phyloP scores from a whole-genome alignment of 2,329 filamentous ascomycete species.

The Colletotrichum sidae region DNA sequence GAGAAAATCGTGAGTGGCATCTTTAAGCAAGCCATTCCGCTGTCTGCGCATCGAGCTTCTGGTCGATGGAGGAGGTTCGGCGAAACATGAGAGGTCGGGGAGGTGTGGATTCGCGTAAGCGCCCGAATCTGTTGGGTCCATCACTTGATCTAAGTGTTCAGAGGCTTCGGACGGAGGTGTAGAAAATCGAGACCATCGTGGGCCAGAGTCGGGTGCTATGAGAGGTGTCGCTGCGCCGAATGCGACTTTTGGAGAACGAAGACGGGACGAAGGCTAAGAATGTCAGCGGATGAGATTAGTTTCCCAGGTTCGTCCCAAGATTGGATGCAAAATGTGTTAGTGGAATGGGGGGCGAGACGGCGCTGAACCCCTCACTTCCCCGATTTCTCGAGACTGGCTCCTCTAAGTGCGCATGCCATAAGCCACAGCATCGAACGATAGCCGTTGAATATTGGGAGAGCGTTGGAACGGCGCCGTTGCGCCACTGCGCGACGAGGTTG shows the following conservation, averaged over 20 bases:
- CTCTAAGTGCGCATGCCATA: background rate
- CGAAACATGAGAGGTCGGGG: conserved; percentile 39
- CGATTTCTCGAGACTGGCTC: conserved; percentile 17
- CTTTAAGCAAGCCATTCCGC: conserved; percentile 54
- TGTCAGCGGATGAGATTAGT: conserved; percentile 34
- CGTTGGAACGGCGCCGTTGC: conserved; percentile 25
- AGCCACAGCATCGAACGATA: background rate
- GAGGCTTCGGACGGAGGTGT: conserved; percentile 41
- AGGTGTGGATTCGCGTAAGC: conserved; percentile 45
- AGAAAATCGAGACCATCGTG: conserved; percentile 50
- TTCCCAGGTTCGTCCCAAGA: conserved; percentile 26
- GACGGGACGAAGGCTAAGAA: conserved; percentile 30
- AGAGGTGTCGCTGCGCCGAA: conserved; percentile 41
- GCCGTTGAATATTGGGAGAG: conserved; percentile 27
- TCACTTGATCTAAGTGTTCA: conserved; percentile 39
- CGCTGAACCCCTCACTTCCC: conserved; percentile 26
- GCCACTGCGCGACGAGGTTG: conserved; percentile 13
- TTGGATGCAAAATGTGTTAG: conserved; percentile 13
- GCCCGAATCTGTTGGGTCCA: conserved; percentile 48
- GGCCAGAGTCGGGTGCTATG: conserved; percentile 46
- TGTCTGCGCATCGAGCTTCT: conserved; percentile 39
- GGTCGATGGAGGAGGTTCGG: conserved; percentile 40
- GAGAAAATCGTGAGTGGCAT: conserved; percentile 57
- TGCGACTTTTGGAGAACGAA: conserved; percentile 15
- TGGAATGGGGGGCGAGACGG: conserved; percentile 24